Base-by-base conservation (phyloP, 2,329 filamentous ascomycete species). In the Nemania sp. region DNA sequence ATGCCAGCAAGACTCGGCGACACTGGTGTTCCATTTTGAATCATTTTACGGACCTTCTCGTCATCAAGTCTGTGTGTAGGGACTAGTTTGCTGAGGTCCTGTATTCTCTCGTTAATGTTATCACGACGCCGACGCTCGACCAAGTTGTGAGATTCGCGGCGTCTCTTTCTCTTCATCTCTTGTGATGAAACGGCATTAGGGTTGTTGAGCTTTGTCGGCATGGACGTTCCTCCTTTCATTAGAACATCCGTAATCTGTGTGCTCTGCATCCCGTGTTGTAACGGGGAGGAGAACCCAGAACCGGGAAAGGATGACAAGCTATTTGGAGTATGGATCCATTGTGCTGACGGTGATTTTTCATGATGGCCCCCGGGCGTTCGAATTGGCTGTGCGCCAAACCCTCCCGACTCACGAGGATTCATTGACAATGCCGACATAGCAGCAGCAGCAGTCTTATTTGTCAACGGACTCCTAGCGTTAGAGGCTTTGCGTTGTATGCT, bases 101-200 rank as follows among this genome's bases (percentile, higher is more conserved):
- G 95, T 70, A 99, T 99, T 51, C 96, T 90, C 81, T 99, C 96
- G 74, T 99, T 99, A 85, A 99, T 99, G 78, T 98, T 98, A 82
- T 98, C 96, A 70, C 96, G 90, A 69, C 96, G 91, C 59, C 96
- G 91, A 64, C 96, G 93, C 83, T 99, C 96, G 11, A 99, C 96
- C 45, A 97, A 86, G 78, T 99, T 98, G 83, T 99, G 96, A 0
- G 95, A 98, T 77, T 98, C 96, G 45, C 96, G 88, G 67, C 96
- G 90, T 68, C 94, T 88, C 79, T 95, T 93, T 74, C 94, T 89
- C 87, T 98, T 98, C 76, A 94, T 94, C 79, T 98, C 96, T 76
- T 97, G 94, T 0, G 93, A 91, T 62, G 96, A 93, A 60, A 92
- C 85, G 18, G 85, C 83, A 41, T 78, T 79, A 18, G 82, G 77